phyloP scores from a whole-genome alignment of 2,329 filamentous ascomycete genomes.

The Neopestalotiopsis sp. region DNA sequence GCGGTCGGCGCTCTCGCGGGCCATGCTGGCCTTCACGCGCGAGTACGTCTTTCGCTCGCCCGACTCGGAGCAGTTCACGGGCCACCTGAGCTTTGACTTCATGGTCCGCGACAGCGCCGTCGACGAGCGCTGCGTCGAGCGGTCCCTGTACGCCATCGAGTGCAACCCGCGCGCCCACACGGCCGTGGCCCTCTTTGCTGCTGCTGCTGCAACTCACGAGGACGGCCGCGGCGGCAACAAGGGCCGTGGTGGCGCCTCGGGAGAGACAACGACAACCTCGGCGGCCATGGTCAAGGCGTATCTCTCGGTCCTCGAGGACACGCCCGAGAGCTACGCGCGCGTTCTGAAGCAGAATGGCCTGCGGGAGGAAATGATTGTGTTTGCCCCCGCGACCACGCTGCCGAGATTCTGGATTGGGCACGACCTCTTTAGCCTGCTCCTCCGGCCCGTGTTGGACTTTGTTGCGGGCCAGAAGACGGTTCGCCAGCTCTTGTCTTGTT shows the following conservation, averaged over 20 bases:
- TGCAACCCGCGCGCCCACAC: constrained; percentile 76
- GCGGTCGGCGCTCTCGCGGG: constrained; percentile 57
- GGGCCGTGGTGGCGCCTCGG: constrained; percentile 28
- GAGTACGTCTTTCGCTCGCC: constrained; percentile 57
- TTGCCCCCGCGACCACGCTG: constrained; percentile 29
- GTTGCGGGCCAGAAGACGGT: constrained; percentile 30
- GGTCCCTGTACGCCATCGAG: constrained; percentile 69
- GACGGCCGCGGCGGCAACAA: constrained; percentile 23
- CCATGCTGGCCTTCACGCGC: constrained; percentile 71
- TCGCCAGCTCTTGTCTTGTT: constrained; percentile 26
- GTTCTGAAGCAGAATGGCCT: background rate
- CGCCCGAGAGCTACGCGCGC: background rate
- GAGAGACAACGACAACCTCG: constrained; percentile 33
- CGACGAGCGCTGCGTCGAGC: constrained; percentile 35
- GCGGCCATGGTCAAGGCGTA: constrained; percentile 58
- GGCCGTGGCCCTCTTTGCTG: constrained; percentile 64
- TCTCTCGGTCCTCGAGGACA: constrained; percentile 46
- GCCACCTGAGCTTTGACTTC: constrained; percentile 77
- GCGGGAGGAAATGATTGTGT: constrained; percentile 12
- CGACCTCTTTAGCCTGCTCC: constrained; percentile 60
- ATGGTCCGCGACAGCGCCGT: constrained; percentile 55
- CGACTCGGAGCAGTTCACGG: constrained; percentile 56
- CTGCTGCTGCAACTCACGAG: no score
- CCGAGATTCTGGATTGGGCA: constrained; percentile 71
- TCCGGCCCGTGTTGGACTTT: constrained; percentile 49